Base-by-base conservation (phyloP, 306 rosid genomes). In the Medicago lupulina region DNA sequence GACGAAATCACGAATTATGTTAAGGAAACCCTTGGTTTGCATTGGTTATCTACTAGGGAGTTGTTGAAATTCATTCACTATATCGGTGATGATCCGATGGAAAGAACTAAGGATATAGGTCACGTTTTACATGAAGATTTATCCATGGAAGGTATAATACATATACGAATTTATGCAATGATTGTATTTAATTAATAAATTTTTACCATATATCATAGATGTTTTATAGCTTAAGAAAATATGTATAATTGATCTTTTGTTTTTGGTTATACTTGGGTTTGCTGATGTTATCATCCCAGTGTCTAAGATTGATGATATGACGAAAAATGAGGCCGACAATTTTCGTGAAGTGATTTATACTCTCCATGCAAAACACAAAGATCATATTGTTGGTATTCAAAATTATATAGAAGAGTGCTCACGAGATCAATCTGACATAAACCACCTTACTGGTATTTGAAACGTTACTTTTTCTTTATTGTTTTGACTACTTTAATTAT, bases 111-210 rank as follows among this genome's bases (percentile, higher is more conserved):
- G 62, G 79, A 76, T 71, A 76, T 92, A 47, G 79, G 81, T 58
- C 87, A 68, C 44, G 59, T 66, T 75, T 81, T 88, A 76, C 70
- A 75, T 19, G 92, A 83, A 76, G 79, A 87, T 31, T 57, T 81
- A 85, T 76, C 91, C 63, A 75, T 88, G 28, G 93, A 95, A 92
- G 98, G 98, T 95, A 59, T 86, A 80, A 73, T 70, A 41, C 15
- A 61, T 74, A 19, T 75, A 60, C 67, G 82, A 40, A 53, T 21
- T 57, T n/a, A n/a, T n/a, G n/a, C n/a, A n/a, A n/a, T n/a, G n/a
- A n/a, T n/a, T n/a, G n/a, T n/a, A n/a, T n/a, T n/a, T n/a, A n/a
- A n/a, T n/a, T n/a, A n/a, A n/a, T n/a, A n/a, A n/a, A n/a, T n/a
- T n/a, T n/a, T n/a, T n/a, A n/a, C n/a, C n/a, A n/a, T n/a, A n/a